These are phyloP conservation scores for Trichoderma sp. DNA, from an alignment of 2,329 filamentous ascomycete genomes.

Conservation along the genomic window DNA sequence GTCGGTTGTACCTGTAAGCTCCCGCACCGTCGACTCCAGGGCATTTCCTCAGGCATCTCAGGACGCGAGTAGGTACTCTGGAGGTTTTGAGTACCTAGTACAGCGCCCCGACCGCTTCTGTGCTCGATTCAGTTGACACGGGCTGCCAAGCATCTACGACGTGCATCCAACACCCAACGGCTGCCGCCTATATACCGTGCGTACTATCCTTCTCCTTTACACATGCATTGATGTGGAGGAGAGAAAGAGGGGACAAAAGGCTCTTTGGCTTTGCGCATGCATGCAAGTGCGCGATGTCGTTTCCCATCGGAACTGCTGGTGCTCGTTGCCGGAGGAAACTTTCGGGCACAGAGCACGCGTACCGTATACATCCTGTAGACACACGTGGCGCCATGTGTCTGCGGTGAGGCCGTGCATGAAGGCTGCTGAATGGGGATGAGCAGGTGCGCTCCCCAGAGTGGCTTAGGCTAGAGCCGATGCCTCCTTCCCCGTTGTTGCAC, in stretches of 20 bases:
- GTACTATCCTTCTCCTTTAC: not conserved
- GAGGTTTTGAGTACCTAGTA: not conserved
- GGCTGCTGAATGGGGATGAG: conserved; percentile 22
- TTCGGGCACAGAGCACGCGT: not conserved
- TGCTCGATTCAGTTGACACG: not conserved
- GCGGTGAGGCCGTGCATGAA: conserved; percentile 22
- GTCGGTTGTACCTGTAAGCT: not conserved
- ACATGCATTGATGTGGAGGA: not conserved
- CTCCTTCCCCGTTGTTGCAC: conserved; percentile 21
- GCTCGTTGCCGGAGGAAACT: not conserved
- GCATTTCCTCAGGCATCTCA: not conserved
- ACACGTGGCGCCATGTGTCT: conserved; percentile 17
- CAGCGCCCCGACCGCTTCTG: not conserved
- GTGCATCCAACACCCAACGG: not conserved
- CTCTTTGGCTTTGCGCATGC: not conserved
- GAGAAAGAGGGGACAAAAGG: not conserved
- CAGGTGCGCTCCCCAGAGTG: conserved; percentile 20
- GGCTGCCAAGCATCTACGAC: not conserved
- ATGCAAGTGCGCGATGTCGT: not conserved
- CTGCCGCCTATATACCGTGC: not conserved
- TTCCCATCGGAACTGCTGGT: not conserved
- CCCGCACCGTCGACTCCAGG: not conserved
- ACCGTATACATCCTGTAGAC: conserved; percentile 1
- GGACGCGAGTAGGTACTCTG: not conserved
- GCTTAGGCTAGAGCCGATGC: conserved; percentile 20